phyloP scores from a whole-genome alignment of 2,329 filamentous ascomycete genomes.

The Ophiostoma ulmi region DNA sequence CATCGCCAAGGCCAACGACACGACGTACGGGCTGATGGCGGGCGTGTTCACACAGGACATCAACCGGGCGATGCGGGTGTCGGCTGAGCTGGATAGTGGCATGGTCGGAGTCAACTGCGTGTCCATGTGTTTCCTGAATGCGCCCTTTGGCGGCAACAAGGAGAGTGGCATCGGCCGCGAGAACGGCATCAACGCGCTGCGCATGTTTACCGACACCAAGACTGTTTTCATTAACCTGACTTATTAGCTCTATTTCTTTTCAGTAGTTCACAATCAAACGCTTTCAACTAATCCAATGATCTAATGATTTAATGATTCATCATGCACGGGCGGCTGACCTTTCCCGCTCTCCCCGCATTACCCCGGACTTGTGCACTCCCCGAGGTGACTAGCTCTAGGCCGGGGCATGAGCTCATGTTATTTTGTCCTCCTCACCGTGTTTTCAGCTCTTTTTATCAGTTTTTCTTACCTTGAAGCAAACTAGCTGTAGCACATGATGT shows the following conservation, averaged over 20 bases:
- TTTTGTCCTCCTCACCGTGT: too few species aligned
- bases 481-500: too few species aligned
- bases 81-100: conserved; percentile 56
- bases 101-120: conserved; percentile 64
- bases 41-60: conserved; percentile 59
- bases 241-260: conserved; percentile 10
- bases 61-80: conserved; percentile 53
- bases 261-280: not conserved
- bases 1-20: conserved; percentile 51
- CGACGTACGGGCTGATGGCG: conserved; percentile 42
- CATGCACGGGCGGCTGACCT: not conserved
- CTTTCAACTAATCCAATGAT: not conserved
- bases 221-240: conserved; percentile 44
- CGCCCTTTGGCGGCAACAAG: conserved; percentile 49
- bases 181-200: conserved; percentile 43
- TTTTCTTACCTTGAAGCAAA: not conserved
- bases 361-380: not conserved
- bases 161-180: conserved; percentile 47
- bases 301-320: not conserved
- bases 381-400: not conserved
- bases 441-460: too few species aligned
- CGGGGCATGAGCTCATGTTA: not conserved
- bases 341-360: conserved; percentile 6
- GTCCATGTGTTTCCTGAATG: conserved; percentile 36
- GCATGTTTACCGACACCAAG: conserved; percentile 47